Evolutionary conservation across 2,329 filamentous ascomycete genomes (phyloP).

Genomic region (Ophiocordyceps camponoti-leonardi): DNA sequence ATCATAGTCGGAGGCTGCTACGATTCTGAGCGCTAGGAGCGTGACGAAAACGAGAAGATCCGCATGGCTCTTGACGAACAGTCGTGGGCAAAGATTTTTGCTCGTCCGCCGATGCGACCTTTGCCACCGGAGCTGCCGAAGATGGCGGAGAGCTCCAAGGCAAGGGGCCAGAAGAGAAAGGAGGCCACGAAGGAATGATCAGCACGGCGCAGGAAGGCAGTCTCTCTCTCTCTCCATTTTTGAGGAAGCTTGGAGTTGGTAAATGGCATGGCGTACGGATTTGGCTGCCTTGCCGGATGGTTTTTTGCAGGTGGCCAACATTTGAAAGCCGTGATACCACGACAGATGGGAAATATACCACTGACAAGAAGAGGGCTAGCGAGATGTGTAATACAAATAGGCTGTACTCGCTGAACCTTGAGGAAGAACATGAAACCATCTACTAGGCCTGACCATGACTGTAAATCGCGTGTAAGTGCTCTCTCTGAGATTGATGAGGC

Average conservation of each 20-base stretch:
- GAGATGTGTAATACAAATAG: no score
- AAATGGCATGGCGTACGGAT: background rate
- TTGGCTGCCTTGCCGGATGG: background rate
- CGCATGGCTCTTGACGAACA: background rate
- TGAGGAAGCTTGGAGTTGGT: background rate
- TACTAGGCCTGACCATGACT: no score
- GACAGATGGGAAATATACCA: no score
- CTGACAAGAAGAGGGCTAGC: no score
- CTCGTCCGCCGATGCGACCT: background rate
- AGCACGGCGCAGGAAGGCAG: background rate
- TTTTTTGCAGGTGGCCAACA: no score
- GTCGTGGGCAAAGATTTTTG: background rate
- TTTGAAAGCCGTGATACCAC: no score
- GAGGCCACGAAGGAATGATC: background rate
- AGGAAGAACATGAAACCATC: no score
- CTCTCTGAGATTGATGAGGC: no score
- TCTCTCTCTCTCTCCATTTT: background rate
- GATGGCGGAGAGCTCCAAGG: background rate
- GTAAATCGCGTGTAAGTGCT: no score
- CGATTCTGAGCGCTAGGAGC: constrained; percentile 29
- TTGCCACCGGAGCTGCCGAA: background rate
- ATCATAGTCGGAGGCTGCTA: constrained; percentile 70
- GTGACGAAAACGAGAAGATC: background rate
- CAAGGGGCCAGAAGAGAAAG: background rate
- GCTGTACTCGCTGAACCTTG: no score